A percentile compares a stretch with the other conserved stretches of the same genome.
Conservation (phyloP, 2,329 filamentous ascomycete species). For the Colletotrichum graminicola region DNA sequence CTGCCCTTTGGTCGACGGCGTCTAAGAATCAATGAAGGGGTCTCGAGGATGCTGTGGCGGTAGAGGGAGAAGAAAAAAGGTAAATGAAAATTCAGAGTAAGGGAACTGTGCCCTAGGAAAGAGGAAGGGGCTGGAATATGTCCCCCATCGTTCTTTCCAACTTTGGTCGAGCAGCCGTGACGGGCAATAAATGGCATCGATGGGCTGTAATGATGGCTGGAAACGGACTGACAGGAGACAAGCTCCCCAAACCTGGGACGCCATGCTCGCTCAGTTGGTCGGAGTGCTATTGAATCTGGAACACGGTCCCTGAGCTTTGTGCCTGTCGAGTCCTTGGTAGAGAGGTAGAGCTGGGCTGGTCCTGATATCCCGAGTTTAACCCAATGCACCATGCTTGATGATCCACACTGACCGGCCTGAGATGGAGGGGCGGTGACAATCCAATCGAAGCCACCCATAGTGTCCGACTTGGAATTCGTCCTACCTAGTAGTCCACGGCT, state of each 20-base stretch:
- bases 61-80: not conserved
- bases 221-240: constrained; percentile 7
- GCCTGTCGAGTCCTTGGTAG: not conserved
- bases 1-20: constrained; percentile 23
- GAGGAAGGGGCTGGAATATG: not conserved
- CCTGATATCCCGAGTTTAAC: constrained; percentile 34
- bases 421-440: not conserved
- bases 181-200: not conserved
- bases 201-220: not conserved
- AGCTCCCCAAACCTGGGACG: constrained; percentile 1
- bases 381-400: constrained; percentile 6
- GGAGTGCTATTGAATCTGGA: constrained; percentile 10
- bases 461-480: not conserved
- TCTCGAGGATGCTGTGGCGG: not conserved
- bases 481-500: not conserved
- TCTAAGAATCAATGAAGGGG: constrained; percentile 3
- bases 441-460: constrained; percentile 1
- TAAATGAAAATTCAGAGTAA: not conserved
- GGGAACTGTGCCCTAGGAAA: not conserved
- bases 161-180: not conserved
- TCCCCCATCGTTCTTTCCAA: not conserved
- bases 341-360: constrained; percentile 4
- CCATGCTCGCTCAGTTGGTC: constrained; percentile 3
- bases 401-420: not conserved
- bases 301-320: not conserved